phyloP scores from a whole-genome alignment of 345 rosid species.

The Aurinia saxatilis region DNA sequence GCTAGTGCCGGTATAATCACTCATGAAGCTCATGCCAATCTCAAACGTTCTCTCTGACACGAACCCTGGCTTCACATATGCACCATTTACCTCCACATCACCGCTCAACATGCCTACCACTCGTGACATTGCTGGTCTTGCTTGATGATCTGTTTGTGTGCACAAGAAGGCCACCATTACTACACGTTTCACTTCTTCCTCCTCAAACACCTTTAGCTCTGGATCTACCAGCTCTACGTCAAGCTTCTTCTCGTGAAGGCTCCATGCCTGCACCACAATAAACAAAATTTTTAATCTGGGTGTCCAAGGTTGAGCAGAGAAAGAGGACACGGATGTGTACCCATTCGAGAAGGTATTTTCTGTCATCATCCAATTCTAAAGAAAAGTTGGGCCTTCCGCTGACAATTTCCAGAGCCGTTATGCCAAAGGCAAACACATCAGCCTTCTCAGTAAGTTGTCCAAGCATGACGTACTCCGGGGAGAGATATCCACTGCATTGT shows the following conservation, averaged over 20 bases:
- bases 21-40: neutral
- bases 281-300: neutral
- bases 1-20: too few relatives aligned
- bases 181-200: slow-evolving; percentile 32
- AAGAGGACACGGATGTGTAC: slow-evolving; percentile 9
- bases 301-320: neutral
- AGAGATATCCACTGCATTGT: slow-evolving; percentile 39
- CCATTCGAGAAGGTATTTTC: slow-evolving; percentile 53
- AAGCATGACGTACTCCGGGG: slow-evolving; percentile 57
- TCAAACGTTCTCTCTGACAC: neutral
- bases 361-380: slow-evolving; percentile 28
- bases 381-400: slow-evolving; percentile 53
- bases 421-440: slow-evolving; percentile 48
- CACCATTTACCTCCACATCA: slow-evolving; percentile 33
- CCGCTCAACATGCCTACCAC: slow-evolving; percentile 28
- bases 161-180: slow-evolving; percentile 31
- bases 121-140: slow-evolving; percentile 28
- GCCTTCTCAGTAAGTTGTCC: slow-evolving; percentile 54
- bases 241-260: slow-evolving; percentile 32
- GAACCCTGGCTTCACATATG: slow-evolving; percentile 24
- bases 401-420: slow-evolving; percentile 41
- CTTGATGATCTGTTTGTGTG: slow-evolving; percentile 22
- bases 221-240: slow-evolving; percentile 29
- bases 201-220: slow-evolving; percentile 10
- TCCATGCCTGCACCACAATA: slow-evolving; percentile 40